Base-by-base conservation (phyloP, 805 yeast species). In the Wickerhamomyces strasburgensis region DNA sequence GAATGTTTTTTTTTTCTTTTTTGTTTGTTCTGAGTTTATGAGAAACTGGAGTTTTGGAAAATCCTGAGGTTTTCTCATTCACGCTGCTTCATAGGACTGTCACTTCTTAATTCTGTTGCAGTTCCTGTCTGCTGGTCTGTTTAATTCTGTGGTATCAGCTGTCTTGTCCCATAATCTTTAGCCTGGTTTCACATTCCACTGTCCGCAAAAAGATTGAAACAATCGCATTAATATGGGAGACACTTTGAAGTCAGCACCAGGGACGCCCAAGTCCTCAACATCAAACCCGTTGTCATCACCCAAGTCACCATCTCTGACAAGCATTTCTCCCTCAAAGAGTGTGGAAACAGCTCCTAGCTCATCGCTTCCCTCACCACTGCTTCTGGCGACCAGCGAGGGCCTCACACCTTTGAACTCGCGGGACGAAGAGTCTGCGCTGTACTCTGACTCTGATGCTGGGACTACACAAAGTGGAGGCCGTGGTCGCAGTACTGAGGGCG, bases 381-480 rank as follows among this genome's bases (percentile, higher is more conserved):
- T 54, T 0, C 43, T 54, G 1, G 44, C 55, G 1, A 31, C 43
- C 5, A 49, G 44, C 9, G 53, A 48, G 4, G 25, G 11, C 10
- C 31, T 56, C 28, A 54, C 56, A 2, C 60, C 61, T 1, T 29
- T 52, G 7, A 46, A 47, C 19, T 52, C 60, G 5, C 43, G 53
- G 27, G 60, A 55, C 8, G 62, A 58, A 25, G 62, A 57, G 5
- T 46, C 41, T 3, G 59, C 49, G 0, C 21, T 52, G 3, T 49
- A 40, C 27, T 56, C 61, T 7, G 61, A 57, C 42, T 56, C 61
- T 3, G 62, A 58, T 38, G 52, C 31, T 5, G 60, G 51, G n/a
- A n/a, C n/a, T 1, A 56, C 61, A 2, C 48, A 42, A 26, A 47
- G 54, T 19, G 40, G 35, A 2, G 26, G 38, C 8, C 33, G 38